Conservation (phyloP, 2,329 filamentous ascomycete genomes). For the Rachicladosporium sp. region DNA sequence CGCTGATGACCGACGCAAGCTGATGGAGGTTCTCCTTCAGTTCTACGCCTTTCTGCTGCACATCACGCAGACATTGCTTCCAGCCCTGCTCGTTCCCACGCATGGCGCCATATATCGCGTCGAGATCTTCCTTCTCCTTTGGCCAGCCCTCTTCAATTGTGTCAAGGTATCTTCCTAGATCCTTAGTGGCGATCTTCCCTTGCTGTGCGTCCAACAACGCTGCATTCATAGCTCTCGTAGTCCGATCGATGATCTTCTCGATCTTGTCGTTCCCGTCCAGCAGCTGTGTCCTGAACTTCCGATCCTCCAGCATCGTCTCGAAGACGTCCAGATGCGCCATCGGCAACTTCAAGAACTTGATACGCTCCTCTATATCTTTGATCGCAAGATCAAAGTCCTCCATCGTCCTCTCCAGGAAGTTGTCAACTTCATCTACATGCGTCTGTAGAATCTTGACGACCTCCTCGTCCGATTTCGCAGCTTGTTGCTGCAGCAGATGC, state of each 20-base stretch:
- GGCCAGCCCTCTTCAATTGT: constrained; percentile 51
- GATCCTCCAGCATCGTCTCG: constrained; percentile 76
- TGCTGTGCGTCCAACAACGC: constrained; percentile 67
- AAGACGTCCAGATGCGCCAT: constrained; percentile 74
- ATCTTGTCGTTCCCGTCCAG: constrained; percentile 82
- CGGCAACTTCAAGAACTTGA: constrained; percentile 68
- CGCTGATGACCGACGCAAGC: constrained; percentile 63
- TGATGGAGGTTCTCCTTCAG: constrained; percentile 59
- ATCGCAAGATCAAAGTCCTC: constrained; percentile 74
- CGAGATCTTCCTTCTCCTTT: constrained; percentile 46
- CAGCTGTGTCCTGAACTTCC: constrained; percentile 68
- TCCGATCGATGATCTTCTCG: constrained; percentile 75
- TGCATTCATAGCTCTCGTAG: constrained; percentile 62
- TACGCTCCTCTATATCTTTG: constrained; percentile 65
- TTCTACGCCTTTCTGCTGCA: constrained; percentile 60
- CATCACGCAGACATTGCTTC: constrained; percentile 64
- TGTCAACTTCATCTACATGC: constrained; percentile 89
- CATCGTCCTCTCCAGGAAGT: constrained; percentile 72
- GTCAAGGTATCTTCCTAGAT: constrained; percentile 64
- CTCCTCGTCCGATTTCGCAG: constrained; percentile 79
- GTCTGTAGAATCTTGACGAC: constrained; percentile 80
- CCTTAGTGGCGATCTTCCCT: constrained; percentile 61
- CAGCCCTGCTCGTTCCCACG: constrained; percentile 85
- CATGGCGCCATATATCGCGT: constrained; percentile 78
- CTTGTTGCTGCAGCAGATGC: constrained; percentile 69